phyloP scores from a whole-genome alignment of 495 filamentous ascomycete genomes.

The Podospora tetraspora region DNA sequence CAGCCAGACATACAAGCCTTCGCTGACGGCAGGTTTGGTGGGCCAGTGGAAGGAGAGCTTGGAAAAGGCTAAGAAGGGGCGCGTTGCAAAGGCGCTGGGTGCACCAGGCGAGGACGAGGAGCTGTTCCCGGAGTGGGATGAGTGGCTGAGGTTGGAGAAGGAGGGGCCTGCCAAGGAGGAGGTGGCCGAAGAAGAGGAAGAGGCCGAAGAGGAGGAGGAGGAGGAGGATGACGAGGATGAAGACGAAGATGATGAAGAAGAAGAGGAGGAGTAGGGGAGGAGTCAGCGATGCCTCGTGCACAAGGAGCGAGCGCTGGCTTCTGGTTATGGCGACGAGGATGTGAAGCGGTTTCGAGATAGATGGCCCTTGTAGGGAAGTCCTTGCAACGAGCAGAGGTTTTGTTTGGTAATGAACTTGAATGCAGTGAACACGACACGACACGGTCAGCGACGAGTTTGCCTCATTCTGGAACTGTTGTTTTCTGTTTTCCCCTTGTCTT shows the following conservation, averaged over 20 bases:
- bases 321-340: not conserved
- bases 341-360: not conserved
- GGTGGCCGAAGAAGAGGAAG: constrained; percentile 17
- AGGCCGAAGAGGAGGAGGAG: constrained; percentile 15
- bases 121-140: constrained; percentile 93
- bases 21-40: constrained; percentile 61
- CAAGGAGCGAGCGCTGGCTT: not conserved
- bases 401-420: not conserved
- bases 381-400: not conserved
- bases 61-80: constrained; percentile 74
- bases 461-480: not conserved
- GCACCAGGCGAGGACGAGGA: constrained; percentile 84
- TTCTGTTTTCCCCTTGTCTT: not conserved
- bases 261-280: constrained; percentile 14
- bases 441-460: not conserved
- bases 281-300: not conserved
- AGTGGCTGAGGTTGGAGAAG: constrained; percentile 75
- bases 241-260: constrained; percentile 15
- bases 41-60: constrained; percentile 72
- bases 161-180: constrained; percentile 49
- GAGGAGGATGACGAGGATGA: constrained; percentile 15
- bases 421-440: not conserved
- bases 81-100: constrained; percentile 74
- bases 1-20: constrained; percentile 90
- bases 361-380: not conserved